Percentiles rank a stretch among this genome's conserved stretches.
Conservation (phyloP, 495 filamentous ascomycete genomes). For the Trichoderma erinaceum region DNA sequence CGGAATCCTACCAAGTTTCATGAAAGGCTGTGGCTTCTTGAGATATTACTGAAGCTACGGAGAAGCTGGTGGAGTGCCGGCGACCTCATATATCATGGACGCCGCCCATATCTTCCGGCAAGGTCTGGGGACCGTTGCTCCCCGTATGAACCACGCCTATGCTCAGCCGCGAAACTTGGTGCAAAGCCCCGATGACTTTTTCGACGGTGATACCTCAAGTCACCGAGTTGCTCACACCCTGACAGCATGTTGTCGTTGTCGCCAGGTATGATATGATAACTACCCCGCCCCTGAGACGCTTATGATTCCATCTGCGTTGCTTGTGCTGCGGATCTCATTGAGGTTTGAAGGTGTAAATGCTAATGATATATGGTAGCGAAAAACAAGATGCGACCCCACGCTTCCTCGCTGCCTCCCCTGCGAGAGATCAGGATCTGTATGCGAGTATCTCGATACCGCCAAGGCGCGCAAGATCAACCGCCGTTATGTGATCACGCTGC, state of each 20-base stretch:
- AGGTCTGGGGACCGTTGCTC: slow-evolving; percentile 39
- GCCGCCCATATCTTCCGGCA: slow-evolving; percentile 44
- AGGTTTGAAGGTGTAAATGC: not conserved
- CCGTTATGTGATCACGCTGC: slow-evolving; percentile 80
- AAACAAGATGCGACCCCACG: slow-evolving; percentile 88
- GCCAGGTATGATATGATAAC: slow-evolving; percentile 56
- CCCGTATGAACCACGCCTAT: slow-evolving; percentile 26
- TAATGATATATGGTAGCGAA: slow-evolving; percentile 51
- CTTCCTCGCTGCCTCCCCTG: slow-evolving; percentile 89
- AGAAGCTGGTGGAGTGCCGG: not conserved
- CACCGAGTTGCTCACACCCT: slow-evolving; percentile 72
- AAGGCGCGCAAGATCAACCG: slow-evolving; percentile 72
- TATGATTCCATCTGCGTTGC: not conserved
- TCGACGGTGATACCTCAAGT: slow-evolving; percentile 39
- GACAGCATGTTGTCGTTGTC: slow-evolving; percentile 80
- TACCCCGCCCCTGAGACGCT: not conserved
- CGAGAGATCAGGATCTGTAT: slow-evolving; percentile 78
- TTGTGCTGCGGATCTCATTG: not conserved
- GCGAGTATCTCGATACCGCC: slow-evolving; percentile 88
- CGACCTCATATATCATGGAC: slow-evolving; percentile 36
- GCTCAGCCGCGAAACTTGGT: slow-evolving; percentile 3
- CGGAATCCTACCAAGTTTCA: not conserved
- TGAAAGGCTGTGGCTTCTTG: not conserved
- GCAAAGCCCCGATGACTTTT: slow-evolving; percentile 23
- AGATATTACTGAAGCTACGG: not conserved